Evolutionary conservation across 176 grass and related monocot genomes (phyloP).

Genomic region (Hyparrhenia diplandra): DNA sequence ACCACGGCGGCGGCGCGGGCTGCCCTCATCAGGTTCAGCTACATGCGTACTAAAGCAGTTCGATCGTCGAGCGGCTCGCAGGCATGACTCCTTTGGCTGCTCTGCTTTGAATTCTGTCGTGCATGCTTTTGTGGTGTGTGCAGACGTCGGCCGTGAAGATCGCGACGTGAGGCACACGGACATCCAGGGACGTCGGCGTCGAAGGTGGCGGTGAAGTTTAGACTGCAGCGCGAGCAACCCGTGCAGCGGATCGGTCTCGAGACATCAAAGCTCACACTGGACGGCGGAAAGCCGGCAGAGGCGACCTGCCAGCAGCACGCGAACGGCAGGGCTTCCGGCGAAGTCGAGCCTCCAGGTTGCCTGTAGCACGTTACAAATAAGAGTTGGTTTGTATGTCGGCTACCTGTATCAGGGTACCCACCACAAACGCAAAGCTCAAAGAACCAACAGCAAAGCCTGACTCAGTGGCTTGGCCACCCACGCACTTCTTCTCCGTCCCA

Average conservation of each 20-base stretch:
- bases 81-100: neutral
- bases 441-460: no score
- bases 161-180: constrained; percentile 45
- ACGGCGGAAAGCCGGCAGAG: constrained; percentile 15
- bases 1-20: neutral
- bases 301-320: constrained; percentile 56
- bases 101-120: neutral
- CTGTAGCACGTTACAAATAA: neutral
- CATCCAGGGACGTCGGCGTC: constrained; percentile 51
- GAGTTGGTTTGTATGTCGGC: neutral
- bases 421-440: no score
- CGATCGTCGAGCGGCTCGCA: neutral
- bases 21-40: constrained; percentile 54
- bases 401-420: no score
- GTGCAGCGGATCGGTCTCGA: constrained; percentile 51
- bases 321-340: constrained; percentile 36
- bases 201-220: constrained; percentile 47
- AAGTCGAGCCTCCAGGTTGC: constrained; percentile 54
- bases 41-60: neutral
- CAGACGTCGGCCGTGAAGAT: constrained; percentile 41
- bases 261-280: constrained; percentile 49
- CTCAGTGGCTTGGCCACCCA: no score
- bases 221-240: constrained; percentile 69
- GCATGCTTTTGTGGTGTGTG: neutral
- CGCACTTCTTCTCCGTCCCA: no score